Percentiles rank a stretch among this genome's conserved stretches.
phyloP scores from a whole-genome alignment of 1,284 basidiomycete genomes.

The Pseudozyma thailandica region DNA sequence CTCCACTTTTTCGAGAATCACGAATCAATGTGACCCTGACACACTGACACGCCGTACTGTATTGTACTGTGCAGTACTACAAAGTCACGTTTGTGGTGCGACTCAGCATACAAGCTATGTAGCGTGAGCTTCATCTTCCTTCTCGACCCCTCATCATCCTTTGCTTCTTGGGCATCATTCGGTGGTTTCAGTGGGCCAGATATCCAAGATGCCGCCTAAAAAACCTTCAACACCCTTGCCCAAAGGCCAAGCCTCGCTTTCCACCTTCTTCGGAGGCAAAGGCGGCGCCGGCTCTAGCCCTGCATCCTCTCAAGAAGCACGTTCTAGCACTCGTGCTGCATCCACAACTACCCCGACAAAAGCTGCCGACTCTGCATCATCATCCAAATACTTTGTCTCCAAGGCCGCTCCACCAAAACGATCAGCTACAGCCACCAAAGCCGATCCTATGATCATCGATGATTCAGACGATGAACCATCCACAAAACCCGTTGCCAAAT shows the following conservation, averaged over 20 bases:
- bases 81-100: too few species aligned
- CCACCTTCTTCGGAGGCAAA: constrained; percentile 50
- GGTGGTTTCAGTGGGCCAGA: background rate
- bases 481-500: constrained; percentile 3
- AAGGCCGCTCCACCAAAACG: constrained; percentile 8
- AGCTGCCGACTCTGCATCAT: constrained; percentile 2
- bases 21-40: background rate
- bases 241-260: constrained; percentile 53
- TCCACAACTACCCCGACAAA: constrained; percentile 9
- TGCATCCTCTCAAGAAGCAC: constrained; percentile 28
- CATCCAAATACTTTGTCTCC: constrained; percentile 40
- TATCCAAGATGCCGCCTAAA: constrained; percentile 31
- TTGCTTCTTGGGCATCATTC: background rate
- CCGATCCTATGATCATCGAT: constrained; percentile 43
- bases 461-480: constrained; percentile 36
- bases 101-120: too few species aligned
- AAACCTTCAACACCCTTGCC: constrained; percentile 33
- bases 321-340: constrained; percentile 8
- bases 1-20: constrained; percentile 8
- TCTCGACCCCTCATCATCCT: background rate
- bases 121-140: too few species aligned
- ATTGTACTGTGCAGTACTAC: background rate
- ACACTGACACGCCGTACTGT: background rate
- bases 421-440: constrained; percentile 27
- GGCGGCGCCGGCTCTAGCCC: constrained; percentile 23